Percentiles rank a stretch among this genome's conserved stretches.
Conservation (phyloP, 1,284 basidiomycete genomes). For the Ustilago shanxiensis region DNA sequence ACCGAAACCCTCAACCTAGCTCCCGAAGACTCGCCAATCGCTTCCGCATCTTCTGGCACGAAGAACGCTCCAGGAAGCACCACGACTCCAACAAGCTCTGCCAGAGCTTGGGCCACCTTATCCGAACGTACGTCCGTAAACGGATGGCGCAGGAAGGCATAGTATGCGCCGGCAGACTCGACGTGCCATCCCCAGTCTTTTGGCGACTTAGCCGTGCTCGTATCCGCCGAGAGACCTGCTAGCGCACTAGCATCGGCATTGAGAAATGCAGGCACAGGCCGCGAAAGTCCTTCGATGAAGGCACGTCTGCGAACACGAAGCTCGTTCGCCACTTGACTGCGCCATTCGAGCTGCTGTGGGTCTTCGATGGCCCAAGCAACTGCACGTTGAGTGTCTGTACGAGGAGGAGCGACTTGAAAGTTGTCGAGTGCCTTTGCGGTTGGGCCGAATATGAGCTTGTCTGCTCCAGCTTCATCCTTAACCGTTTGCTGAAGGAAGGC, state of each 20-base stretch:
- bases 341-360: conserved; percentile 71
- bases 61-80: conserved; percentile 55
- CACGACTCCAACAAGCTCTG: conserved; percentile 57
- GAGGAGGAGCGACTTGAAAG: conserved; percentile 72
- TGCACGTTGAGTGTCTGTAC: conserved; percentile 49
- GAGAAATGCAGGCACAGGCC: conserved; percentile 22
- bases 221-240: neutral
- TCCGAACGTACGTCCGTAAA: conserved; percentile 39
- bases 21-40: conserved; percentile 9
- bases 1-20: conserved; percentile 45
- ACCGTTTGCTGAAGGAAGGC: conserved; percentile 72
- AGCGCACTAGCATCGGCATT: conserved; percentile 30
- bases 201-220: conserved; percentile 26
- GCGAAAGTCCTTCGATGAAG: conserved; percentile 73
- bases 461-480: conserved; percentile 44
- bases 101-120: conserved; percentile 52
- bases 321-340: conserved; percentile 72
- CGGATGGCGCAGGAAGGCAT: conserved; percentile 65
- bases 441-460: conserved; percentile 64
- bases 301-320: conserved; percentile 76
- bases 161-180: conserved; percentile 67
- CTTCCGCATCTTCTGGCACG: conserved; percentile 22
- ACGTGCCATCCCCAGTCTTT: conserved; percentile 66
- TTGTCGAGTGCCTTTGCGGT: conserved; percentile 81
- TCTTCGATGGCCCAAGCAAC: conserved; percentile 62